Evolutionary conservation across 2,329 filamentous ascomycete genomes (phyloP), one percentile per base, ranked within the genome.

Genomic region (Xylaria polymorpha): DNA sequence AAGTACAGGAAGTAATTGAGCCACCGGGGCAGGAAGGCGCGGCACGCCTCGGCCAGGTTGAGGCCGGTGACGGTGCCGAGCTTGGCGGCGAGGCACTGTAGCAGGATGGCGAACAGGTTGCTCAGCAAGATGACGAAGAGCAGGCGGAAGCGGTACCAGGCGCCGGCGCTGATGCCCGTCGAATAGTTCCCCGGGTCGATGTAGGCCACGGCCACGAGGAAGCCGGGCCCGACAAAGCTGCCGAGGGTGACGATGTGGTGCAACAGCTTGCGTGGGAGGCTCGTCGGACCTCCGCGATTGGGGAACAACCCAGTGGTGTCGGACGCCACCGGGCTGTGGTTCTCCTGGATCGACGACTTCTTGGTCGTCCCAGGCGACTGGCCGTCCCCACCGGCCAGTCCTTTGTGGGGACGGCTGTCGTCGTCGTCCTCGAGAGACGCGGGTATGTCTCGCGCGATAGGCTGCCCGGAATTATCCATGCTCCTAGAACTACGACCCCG

Each of bases 51-150:
- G 0, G 90, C 88, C 15, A 92, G 83, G 74, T 92, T 90, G 60
- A 91, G 80, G 1, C 90, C 90, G 1, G 87, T 91, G 71, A 92
- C 89, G 15, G 88, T 90, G 39, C 90, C 90, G 6, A 92, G 84
- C 77, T 91, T 91, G 79, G 91, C 88, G 74, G 87, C 87, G 1
- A 93, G 84, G 22, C 85, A 88, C 78, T 93, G 91, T 22, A 92
- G 82, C 72, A 92, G 87, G 63, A 93, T 91, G 73, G 91, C 91
- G 74, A 92, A 90, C 60, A 92, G 74, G 77, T 93, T 93, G 78
- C 88, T 88, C 74, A 92, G 82, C 10, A 93, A 82, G 51, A 92
- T 86, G 72, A 92, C 83, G 80, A 92, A 92, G 2, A 93, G 84
- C 41, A 92, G 83, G 48, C 83, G 84, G 81, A 89, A 93, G 65